Evolutionary conservation across 2,329 filamentous ascomycete genomes (phyloP).

Genomic region (Lasiodiplodia theobromae): DNA sequence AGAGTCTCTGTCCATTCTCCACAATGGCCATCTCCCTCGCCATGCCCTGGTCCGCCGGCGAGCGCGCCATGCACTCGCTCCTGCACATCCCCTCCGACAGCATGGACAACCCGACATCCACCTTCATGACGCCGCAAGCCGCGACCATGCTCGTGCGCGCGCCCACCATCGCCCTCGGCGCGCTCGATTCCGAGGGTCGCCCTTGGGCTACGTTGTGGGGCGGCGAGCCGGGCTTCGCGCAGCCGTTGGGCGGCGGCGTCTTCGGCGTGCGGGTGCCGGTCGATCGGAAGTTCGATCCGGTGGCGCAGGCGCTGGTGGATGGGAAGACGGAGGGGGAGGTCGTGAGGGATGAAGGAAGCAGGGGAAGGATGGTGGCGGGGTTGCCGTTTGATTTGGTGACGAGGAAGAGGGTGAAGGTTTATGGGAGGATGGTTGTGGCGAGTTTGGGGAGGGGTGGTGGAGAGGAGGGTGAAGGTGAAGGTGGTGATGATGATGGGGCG

Average conservation of each 20-base stretch:
- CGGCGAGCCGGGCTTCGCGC: constrained; percentile 73
- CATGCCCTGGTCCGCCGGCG: constrained; percentile 69
- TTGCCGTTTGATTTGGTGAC: constrained; percentile 70
- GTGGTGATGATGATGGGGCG: constrained; percentile 32
- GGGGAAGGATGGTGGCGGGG: constrained; percentile 65
- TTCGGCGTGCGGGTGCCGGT: constrained; percentile 70
- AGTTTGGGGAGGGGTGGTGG: constrained; percentile 53
- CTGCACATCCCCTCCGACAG: constrained; percentile 63
- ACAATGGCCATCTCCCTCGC: constrained; percentile 54
- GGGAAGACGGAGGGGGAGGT: constrained; percentile 53
- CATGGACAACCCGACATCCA: constrained; percentile 70
- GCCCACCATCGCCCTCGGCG: constrained; percentile 75
- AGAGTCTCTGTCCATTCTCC: no score
- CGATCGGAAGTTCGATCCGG: constrained; percentile 71
- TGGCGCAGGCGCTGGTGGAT: constrained; percentile 68
- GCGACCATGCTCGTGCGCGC: constrained; percentile 66
- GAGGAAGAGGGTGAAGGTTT: constrained; percentile 76
- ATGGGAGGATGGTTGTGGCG: constrained; percentile 72
- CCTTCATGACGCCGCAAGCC: constrained; percentile 68
- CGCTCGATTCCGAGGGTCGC: constrained; percentile 68
- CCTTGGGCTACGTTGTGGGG: constrained; percentile 84
- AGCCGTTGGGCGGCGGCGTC: constrained; percentile 66
- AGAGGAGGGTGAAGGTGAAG: constrained; percentile 37
- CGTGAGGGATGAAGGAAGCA: constrained; percentile 41
- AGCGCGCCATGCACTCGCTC: constrained; percentile 68